Evolutionary conservation across 148 eudicot genomes (phyloP), one percentile per base, ranked within the genome.

Genomic region (Mesembryanthemum crystallinum): DNA sequence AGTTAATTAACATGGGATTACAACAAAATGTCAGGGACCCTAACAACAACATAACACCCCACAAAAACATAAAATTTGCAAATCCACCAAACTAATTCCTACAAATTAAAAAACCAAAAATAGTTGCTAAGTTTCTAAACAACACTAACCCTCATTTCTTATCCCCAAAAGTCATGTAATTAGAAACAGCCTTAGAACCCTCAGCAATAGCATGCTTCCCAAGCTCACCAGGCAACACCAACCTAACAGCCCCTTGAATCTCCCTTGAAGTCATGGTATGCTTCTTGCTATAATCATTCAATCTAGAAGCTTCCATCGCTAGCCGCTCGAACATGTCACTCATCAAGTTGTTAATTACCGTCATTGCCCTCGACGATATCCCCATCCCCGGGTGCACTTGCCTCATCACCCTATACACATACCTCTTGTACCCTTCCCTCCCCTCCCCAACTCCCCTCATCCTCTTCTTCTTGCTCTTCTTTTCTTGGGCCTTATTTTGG

Each of bases 341-440:
- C 91, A 94, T 89, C 75, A 85, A 71, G 51, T 86, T 94, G 71
- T 94, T 86, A 1, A 94, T 58, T 7, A 94, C 80, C 37, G 84
- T 84, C 97, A 94, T 94, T 3, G 98, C 93, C 78, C 83, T 85
- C 0, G 83, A 79, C 23, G 97, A 88, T 0, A 91, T 84, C 0
- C 87, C 93, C 81, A 91, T 33, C 0, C 90, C 98, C 0, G 97
- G 95, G 62, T 94, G 98, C 10, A 94, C 98, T 58, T 94, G 93
- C 67, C 91, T 94, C 85, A 91, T 28, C 59, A 91, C 97, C 67
- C 77, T 85, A 29, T 28, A 86, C 37, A 90, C 80, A 55, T 94
- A 94, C 35, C 81, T 86, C 72, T 79, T 83, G 55, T 91, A 91
- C 82, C 86, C 94, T 51, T 72, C 89, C 27, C 85, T 39, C 0